Evolutionary conservation across 2,329 filamentous ascomycete genomes (phyloP).

Genomic region (Colletotrichum liaoningense): DNA sequence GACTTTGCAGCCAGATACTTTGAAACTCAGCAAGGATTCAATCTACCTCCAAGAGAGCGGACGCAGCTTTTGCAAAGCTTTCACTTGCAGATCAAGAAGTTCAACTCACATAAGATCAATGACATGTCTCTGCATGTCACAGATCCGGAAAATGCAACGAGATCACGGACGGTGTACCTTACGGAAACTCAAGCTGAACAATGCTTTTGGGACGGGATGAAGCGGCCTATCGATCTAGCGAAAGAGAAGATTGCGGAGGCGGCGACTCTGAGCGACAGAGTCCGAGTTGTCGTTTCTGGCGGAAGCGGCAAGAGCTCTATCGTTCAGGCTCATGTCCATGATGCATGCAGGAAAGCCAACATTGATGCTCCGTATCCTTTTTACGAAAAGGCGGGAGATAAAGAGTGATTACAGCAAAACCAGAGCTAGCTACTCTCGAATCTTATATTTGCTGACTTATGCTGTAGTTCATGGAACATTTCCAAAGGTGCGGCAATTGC

Average conservation of each 20-base stretch:
- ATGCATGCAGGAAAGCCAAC: neutral
- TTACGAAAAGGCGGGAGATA: neutral
- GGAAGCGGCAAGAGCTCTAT: neutral
- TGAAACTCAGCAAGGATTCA: too few relatives aligned
- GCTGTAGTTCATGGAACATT: neutral
- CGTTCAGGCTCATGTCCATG: neutral
- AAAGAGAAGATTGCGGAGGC: neutral
- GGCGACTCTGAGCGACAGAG: neutral
- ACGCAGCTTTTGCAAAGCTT: neutral
- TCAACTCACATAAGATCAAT: neutral
- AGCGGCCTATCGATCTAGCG: neutral
- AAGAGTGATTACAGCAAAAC: too few relatives aligned
- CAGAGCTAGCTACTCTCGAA: too few relatives aligned
- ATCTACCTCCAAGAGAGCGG: too few relatives aligned
- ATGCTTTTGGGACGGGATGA: neutral
- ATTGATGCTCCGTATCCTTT: too few relatives aligned
- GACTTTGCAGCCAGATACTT: too few relatives aligned
- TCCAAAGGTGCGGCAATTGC: neutral
- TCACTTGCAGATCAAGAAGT: neutral
- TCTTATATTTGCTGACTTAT: too few relatives aligned
- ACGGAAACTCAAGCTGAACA: too few relatives aligned
- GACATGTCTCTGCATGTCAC: neutral
- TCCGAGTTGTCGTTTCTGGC: neutral
- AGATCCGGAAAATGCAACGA: too few relatives aligned
- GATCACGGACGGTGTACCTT: too few relatives aligned